Percentiles rank a stretch among this genome's conserved stretches.
These are phyloP conservation scores for Apophysomyces elegans DNA, from an alignment of 371 early-diverging fungal species.

Conservation along the genomic window DNA sequence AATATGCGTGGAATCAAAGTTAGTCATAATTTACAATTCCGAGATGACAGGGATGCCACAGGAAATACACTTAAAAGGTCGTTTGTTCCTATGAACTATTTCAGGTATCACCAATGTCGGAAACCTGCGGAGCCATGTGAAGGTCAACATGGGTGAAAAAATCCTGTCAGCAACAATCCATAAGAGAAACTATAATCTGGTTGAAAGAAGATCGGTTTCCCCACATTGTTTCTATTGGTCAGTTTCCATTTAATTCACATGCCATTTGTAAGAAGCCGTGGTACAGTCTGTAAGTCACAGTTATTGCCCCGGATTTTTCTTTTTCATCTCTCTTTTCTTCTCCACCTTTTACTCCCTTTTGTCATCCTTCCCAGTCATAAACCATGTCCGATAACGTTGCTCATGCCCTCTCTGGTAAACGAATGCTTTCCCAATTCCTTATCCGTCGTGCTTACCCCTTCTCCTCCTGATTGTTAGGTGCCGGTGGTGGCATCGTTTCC, in stretches of 20 bases:
- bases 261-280: slow-evolving; percentile 8
- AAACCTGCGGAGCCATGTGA: slow-evolving; percentile 11
- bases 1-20: neutral
- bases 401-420: slow-evolving; percentile 70
- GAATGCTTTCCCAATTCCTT: neutral
- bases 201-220: slow-evolving; percentile 10
- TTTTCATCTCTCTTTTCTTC: slow-evolving; percentile 22
- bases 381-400: slow-evolving; percentile 93
- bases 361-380: slow-evolving; percentile 1
- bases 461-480: slow-evolving; percentile 60
- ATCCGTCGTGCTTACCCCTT: neutral
- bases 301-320: slow-evolving; percentile 15
- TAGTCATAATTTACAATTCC: neutral
- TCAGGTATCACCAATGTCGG: slow-evolving; percentile 9
- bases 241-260: slow-evolving; percentile 7
- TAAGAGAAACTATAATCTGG: neutral
- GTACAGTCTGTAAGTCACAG: slow-evolving; percentile 6
- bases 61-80: neutral
- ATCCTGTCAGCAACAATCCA: slow-evolving; percentile 13
- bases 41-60: neutral
- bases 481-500: slow-evolving; percentile 94
- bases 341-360: slow-evolving; percentile 8
- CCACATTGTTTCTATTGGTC: slow-evolving; percentile 16
- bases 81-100: neutral
- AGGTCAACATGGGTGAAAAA: slow-evolving; percentile 9